A percentile compares a stretch with the other conserved stretches of the same genome.
These are phyloP conservation scores for Pleurotus pulmonarius DNA, from an alignment of 768 basidiomycete species.

Conservation along the genomic window DNA sequence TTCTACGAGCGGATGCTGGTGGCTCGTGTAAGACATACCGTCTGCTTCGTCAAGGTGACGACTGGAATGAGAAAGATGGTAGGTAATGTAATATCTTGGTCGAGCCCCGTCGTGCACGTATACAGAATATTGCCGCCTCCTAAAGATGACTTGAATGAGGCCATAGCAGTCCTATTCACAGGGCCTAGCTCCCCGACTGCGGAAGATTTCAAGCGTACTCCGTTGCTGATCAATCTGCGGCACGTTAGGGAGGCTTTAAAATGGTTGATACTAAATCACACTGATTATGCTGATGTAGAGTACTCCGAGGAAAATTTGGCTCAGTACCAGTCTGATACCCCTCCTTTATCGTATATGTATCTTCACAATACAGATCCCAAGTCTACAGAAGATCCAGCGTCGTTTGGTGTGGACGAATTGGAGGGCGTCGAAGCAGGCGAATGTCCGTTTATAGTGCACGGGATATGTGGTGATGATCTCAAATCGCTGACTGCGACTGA, in stretches of 20 bases:
- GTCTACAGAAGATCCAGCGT: neutral
- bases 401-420: neutral
- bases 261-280: neutral
- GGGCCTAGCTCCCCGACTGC: neutral
- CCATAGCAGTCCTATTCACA: neutral
- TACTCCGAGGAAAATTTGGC: neutral
- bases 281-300: neutral
- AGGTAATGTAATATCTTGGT: neutral
- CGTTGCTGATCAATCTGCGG: neutral
- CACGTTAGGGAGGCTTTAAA: neutral
- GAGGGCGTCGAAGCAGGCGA: slow-evolving; percentile 6
- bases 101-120: neutral
- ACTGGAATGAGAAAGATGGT: neutral
- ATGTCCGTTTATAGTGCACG: slow-evolving; percentile 22
- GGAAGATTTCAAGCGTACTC: neutral
- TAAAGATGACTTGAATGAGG: neutral
- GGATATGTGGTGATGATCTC: neutral
- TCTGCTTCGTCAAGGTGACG: neutral
- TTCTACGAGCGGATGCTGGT: neutral
- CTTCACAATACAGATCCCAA: no score
- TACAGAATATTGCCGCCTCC: neutral
- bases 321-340: neutral
- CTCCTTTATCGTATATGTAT: no score
- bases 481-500: neutral
- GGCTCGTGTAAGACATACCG: neutral